Conservation (phyloP, 164 flowering plant genomes). For the Aristolochia californica region DNA sequence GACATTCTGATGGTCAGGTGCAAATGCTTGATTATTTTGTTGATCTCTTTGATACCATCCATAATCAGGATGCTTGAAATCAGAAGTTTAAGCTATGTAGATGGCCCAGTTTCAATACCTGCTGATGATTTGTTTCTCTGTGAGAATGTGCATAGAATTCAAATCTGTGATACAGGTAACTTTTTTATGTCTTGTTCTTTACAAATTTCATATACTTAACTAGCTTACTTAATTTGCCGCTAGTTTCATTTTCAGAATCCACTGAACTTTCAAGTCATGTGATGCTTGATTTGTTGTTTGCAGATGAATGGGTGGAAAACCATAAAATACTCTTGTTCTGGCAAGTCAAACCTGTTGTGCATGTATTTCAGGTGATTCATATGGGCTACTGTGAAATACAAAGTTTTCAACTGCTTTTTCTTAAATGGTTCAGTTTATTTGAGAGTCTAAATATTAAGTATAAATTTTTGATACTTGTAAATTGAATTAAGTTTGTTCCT, state of each 20-base stretch:
- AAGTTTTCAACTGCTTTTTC: neutral
- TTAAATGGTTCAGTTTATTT: too few species aligned
- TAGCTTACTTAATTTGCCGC: neutral
- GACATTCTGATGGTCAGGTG: too few species aligned
- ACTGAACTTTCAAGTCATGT: neutral
- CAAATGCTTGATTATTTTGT: too few species aligned
- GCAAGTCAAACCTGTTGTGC: slow-evolving; percentile 96
- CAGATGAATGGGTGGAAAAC: slow-evolving; percentile 74
- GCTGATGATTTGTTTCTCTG: slow-evolving; percentile 51
- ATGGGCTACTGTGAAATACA: neutral
- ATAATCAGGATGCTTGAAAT: slow-evolving; percentile 79
- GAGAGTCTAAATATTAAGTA: too few species aligned
- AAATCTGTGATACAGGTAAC: slow-evolving; percentile 78
- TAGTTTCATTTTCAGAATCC: neutral
- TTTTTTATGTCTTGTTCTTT: neutral
- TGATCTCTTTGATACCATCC: neutral
- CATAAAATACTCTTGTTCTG: slow-evolving; percentile 82
- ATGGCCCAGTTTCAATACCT: slow-evolving; percentile 82
- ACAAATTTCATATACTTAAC: too few species aligned
- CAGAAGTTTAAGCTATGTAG: slow-evolving; percentile 72
- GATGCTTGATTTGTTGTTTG: slow-evolving; percentile 8
- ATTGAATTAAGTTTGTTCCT: neutral
- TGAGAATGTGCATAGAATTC: slow-evolving; percentile 72
- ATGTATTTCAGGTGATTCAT: slow-evolving; percentile 78
- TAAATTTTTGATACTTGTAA: too few species aligned